A percentile compares a stretch with the other conserved stretches of the same genome.
Conservation (phyloP, 306 rosid species). For the Vigna reflexopilosa region DNA sequence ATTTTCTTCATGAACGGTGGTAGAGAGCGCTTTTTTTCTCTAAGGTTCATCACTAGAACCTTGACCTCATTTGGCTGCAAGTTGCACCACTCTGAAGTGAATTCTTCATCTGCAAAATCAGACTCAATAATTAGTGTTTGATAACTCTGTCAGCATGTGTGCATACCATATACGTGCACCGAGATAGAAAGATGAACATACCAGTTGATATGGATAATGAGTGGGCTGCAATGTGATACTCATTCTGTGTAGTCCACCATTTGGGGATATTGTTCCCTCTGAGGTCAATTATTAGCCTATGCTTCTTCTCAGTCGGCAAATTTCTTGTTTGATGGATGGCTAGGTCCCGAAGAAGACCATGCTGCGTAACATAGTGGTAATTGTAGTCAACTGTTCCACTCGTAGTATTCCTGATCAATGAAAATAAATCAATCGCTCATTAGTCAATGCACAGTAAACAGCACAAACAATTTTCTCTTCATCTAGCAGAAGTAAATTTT, state of each 20-base stretch:
- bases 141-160: not conserved
- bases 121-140: constrained; percentile 2
- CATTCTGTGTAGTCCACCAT: constrained; percentile 60
- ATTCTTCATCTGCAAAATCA: constrained; percentile 61
- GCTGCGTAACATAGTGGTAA: constrained; percentile 58
- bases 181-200: constrained; percentile 41
- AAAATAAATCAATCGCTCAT: not conserved
- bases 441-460: not conserved
- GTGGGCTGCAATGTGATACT: constrained; percentile 49
- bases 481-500: no score
- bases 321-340: constrained; percentile 52
- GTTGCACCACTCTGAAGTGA: constrained; percentile 58
- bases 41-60: constrained; percentile 64
- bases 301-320: constrained; percentile 44
- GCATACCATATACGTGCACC: not conserved
- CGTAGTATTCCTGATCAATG: constrained; percentile 51
- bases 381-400: constrained; percentile 45
- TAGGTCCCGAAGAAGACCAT: constrained; percentile 72
- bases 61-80: constrained; percentile 54
- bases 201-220: constrained; percentile 73
- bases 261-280: constrained; percentile 55
- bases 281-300: constrained; percentile 56
- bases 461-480: not conserved
- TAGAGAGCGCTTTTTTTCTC: constrained; percentile 44
- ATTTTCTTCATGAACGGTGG: constrained; percentile 60